Base-by-base conservation (phyloP, 495 filamentous ascomycete species). In the Podospora australis region DNA sequence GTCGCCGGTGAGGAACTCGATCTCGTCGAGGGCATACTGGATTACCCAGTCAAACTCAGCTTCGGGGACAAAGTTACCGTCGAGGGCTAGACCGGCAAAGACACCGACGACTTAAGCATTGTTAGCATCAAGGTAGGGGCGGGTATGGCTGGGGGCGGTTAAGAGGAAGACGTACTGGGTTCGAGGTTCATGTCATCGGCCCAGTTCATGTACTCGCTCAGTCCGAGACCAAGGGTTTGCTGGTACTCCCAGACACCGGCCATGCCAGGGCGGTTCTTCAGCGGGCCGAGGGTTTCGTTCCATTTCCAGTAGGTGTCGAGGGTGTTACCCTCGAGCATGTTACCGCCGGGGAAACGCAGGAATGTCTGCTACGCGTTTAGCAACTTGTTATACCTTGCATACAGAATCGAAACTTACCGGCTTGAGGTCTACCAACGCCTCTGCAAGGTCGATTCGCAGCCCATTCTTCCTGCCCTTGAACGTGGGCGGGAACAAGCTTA, bases 401-500 rank as follows among this genome's bases (percentile, higher is more conserved):
- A 34, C 10, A 21, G 6, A 32, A 6, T 3, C 0, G 14, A 25
- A 7, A 13, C 43, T n/a, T 47, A 59, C 56, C 1, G 79, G 78
- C 6, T 77, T 71, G 6, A 82, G 49, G 16, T 70, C 70, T 2
- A 67, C 70, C 4, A 86, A 60, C 16, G 75, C 66, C 34, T 78
- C 70, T 5, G 74, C 77, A 13, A 87, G 59, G 55, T 86, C 81
- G 3, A 70, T 61, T 10, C 82, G 66, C 53, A 86, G 54, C 0
- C 84, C 84, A 55, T 88, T 87, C 10, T 68, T 55, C 23, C 82
- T 65, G 23, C 69, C 67, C 39, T 82, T 82, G 50, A 73, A 86
- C 6, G 82, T 87, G 5, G 81, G 81, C 2, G 81, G 82, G 59
- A 86, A 88, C 22, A 88, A 50, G 32, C 77, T 77, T 49, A 87